Evolutionary conservation across 345 rosid genomes (phyloP).

Genomic region (Rhodamnia argentea): DNA sequence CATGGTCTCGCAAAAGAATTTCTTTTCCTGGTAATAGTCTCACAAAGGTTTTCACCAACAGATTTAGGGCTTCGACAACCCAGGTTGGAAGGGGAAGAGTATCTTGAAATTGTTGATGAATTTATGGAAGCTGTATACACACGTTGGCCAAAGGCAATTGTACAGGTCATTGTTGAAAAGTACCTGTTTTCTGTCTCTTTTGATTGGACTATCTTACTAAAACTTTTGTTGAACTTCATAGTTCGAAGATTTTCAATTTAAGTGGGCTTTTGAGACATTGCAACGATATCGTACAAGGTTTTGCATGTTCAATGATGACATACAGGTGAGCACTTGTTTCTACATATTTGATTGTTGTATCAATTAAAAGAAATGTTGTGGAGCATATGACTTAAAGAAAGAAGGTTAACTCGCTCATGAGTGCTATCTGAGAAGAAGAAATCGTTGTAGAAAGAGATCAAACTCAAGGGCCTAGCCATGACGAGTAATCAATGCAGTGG

Average conservation of each 20-base stretch:
- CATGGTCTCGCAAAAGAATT: not conserved
- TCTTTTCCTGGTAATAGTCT: not conserved
- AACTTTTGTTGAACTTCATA: constrained; percentile 27
- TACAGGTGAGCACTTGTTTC: constrained; percentile 50
- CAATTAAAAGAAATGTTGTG: not conserved
- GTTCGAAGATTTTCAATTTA: constrained; percentile 98
- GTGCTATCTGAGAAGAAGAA: not conserved
- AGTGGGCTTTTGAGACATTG: constrained; percentile 98
- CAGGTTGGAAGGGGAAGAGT: constrained; percentile 93
- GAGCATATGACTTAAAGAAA: not conserved
- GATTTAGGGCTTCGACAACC: constrained; percentile 89
- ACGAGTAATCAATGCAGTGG: not conserved
- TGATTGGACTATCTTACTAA: not conserved
- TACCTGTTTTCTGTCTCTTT: constrained; percentile 6
- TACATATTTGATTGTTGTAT: not conserved
- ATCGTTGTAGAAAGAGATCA: not conserved
- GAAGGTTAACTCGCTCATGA: not conserved
- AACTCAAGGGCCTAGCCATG: not conserved
- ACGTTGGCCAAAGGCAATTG: constrained; percentile 97
- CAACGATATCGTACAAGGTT: constrained; percentile 75
- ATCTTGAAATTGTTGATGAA: constrained; percentile 79
- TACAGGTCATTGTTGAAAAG: constrained; percentile 51
- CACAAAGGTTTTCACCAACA: constrained; percentile 16
- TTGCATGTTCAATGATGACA: constrained; percentile 98
- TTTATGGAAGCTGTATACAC: constrained; percentile 89